These are phyloP conservation scores for Paraconiothyrium brasiliense DNA, from an alignment of 2,329 filamentous ascomycete species.

Conservation along the genomic window DNA sequence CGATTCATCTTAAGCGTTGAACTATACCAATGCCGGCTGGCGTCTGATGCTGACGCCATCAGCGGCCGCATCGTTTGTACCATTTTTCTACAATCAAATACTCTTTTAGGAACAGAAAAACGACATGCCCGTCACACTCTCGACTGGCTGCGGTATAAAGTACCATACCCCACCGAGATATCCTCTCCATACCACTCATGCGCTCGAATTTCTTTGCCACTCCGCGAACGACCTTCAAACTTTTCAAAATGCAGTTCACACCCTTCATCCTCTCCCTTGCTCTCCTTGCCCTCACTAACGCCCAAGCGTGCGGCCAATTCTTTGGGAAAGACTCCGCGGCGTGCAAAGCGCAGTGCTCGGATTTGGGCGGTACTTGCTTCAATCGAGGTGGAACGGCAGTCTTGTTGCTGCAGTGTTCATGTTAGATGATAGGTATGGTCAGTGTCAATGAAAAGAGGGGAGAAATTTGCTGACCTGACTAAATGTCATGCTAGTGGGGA, in stretches of 20 bases:
- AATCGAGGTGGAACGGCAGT: conserved; percentile 8
- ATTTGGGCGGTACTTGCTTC: conserved; percentile 12
- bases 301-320: conserved; percentile 14
- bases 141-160: no score
- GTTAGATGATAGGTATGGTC: background rate
- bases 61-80: no score
- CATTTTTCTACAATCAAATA: no score
- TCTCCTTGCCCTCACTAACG: conserved; percentile 2
- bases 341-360: conserved; percentile 15
- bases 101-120: no score
- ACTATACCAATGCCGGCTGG: no score
- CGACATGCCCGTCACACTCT: no score
- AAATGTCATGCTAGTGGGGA: no score
- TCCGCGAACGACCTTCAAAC: background rate
- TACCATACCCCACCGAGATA: no score
- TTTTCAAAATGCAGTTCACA: conserved; percentile 14
- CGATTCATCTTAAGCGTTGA: no score
- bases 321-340: conserved; percentile 13
- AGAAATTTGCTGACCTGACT: background rate
- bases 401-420: conserved; percentile 10
- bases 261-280: background rate
- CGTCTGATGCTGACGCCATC: no score
- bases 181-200: background rate
- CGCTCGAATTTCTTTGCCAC: background rate
- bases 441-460: no score